Evolutionary conservation across 2,329 filamentous ascomycete species (phyloP), one percentile per base, ranked within the genome.

Genomic region (Cercospora janseana): DNA sequence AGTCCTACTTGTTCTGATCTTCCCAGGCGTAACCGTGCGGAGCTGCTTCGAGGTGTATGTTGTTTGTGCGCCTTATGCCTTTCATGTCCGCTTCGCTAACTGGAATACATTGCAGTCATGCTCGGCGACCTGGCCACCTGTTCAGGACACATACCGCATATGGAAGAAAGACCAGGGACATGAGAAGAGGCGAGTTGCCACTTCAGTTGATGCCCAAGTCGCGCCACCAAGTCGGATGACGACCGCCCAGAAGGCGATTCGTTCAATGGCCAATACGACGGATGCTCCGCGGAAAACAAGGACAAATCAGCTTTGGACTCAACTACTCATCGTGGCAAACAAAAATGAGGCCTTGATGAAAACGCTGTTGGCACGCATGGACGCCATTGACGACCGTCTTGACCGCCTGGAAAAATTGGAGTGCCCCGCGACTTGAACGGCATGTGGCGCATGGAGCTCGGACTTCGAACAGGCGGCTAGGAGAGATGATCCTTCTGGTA

Each of bases 281-380:
- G n/a, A 23, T 34, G 8, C n/a, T 31, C 35, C 18, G 35, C 43
- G 18, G 9, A 21, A 15, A 6, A 26, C 7, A 20, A 46, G 43
- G 23, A 26, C 43, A 4, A 35, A 18, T 27, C 43, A 46, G 43
- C 28, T 46, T n/a, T 31, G 46, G 13, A 20, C 49, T 9, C 46
- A 47, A 29, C 37, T 52, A 44, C 29, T 52, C 24, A 26, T 29
- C 13, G 44, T 47, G 18, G 49, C 49, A 40, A 38, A 42, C 37
- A 37, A 44, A 3, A 52, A 52, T 13, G 49, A 52, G 38, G 49
- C 43, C 12, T 29, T 52, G 15, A 52, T 47, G 49, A 46, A 41
- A 21, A 34, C 37, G 10, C 37, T 52, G 6, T 20, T 52, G 31
- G 44, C 49, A 26, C 49, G 49, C 15, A 46, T 52, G 35, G 49